Evolutionary conservation across 352 stramenopile species (phyloP), one percentile per base, ranked within the genome.

Genomic region (Phytophthora megakarya): DNA sequence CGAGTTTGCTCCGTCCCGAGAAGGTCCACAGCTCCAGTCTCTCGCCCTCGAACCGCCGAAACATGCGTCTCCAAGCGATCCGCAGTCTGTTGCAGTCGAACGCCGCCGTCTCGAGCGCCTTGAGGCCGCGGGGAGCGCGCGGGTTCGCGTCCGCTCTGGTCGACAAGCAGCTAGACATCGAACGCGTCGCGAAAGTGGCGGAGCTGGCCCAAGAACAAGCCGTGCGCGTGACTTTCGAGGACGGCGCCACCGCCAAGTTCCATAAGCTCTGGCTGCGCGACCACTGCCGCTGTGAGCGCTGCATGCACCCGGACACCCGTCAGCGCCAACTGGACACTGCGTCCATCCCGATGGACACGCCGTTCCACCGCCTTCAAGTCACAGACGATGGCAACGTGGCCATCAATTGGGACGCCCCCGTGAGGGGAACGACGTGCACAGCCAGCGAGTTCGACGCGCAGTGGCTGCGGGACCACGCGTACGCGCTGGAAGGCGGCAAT

Each of bases 191-290:
- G 30, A 71, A 71, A 59, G 83, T 88, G 35, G 72, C 84, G 57
- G 73, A 92, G 23, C 65, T 90, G n/a, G 56, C 35, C 5, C 56
- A 55, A 19, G 78, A 88, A 44, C 56, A 72, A 32, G 84, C 86
- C 2, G 72, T 95, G 45, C 64, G 71, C 38, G 72, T 95, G 35
- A 90, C 78, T 38, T 95, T 88, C 78, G 67, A 85, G 23, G 86
- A 95, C 69, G 86, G 86, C 35, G 81, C 86, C 40, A 81, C 70
- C 30, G 82, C 86, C 48, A 88, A 81, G 51, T 95, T 95, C 69
- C 86, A 93, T 68, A 92, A 89, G 63, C 80, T 90, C 42, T 95
- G 86, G 86, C 76, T 95, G 59, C 86, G 86, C 39, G 86, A 95
- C 61, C 84, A 95, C 63, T 95, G 86, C 80, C 74, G 55, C 32